Conservation (phyloP, 2,329 filamentous ascomycete species). For the Claviceps africana region DNA sequence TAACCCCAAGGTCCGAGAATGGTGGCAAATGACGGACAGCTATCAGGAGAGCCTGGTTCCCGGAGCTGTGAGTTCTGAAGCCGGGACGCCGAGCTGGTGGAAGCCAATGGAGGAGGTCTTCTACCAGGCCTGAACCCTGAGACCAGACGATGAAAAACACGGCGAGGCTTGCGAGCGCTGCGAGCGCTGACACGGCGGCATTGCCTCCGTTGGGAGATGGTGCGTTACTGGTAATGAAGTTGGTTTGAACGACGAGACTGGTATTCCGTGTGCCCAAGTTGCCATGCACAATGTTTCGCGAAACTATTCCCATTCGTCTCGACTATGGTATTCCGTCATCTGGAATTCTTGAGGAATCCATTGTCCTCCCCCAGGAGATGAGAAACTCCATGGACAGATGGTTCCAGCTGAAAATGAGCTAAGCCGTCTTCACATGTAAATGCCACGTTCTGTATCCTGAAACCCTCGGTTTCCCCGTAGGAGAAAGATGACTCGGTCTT, state of each 20-base stretch:
- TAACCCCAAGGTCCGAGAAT: conserved; percentile 59
- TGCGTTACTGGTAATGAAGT: not conserved
- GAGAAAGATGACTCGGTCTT: no score
- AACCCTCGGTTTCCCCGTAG: no score
- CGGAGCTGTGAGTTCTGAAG: conserved; percentile 43
- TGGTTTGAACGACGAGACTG: not conserved
- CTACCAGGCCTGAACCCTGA: conserved; percentile 31
- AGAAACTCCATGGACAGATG: no score
- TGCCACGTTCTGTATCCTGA: no score
- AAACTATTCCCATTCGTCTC: no score
- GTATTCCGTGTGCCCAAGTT: no score
- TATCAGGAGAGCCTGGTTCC: conserved; percentile 55
- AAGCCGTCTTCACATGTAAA: no score
- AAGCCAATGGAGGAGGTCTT: conserved; percentile 56
- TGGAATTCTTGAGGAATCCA: no score
- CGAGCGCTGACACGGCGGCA: not conserved
- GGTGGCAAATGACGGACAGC: conserved; percentile 69
- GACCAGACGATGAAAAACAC: not conserved
- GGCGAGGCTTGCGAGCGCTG: not conserved
- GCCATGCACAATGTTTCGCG: not conserved
- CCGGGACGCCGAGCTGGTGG: conserved; percentile 54
- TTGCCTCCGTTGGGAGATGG: no score
- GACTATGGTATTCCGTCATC: no score
- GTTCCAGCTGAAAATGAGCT: no score
- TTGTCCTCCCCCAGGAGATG: no score